Conservation (phyloP, 305 asterid species). For the Plantago lanceolata region DNA sequence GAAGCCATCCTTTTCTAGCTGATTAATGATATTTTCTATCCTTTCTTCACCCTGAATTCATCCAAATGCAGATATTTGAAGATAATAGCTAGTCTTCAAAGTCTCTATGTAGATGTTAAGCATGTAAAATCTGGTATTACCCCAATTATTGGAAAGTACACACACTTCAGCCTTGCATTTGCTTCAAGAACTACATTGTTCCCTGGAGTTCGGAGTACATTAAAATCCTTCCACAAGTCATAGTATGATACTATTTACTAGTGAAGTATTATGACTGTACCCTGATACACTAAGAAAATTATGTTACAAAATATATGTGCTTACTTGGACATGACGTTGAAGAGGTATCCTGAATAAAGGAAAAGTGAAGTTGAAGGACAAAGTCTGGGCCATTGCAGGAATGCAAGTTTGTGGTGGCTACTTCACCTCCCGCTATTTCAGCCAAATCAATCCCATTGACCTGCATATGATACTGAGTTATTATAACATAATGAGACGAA, state of each 20-base stretch:
- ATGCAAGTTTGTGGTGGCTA: slow-evolving; percentile 53
- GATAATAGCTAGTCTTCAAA: slow-evolving; percentile 3
- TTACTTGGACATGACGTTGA: slow-evolving; percentile 36
- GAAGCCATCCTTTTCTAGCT: slow-evolving; percentile 39
- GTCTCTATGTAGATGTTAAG: slow-evolving; percentile 20
- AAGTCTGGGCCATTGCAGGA: slow-evolving; percentile 66
- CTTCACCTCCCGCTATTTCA: slow-evolving; percentile 59
- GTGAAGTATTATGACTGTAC: background rate
- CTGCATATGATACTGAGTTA: slow-evolving; percentile 36
- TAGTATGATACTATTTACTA: slow-evolving; percentile 17
- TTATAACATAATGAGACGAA: slow-evolving; percentile 4
- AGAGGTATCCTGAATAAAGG: slow-evolving; percentile 25
- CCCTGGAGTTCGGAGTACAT: slow-evolving; percentile 33
- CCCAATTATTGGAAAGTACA: slow-evolving; percentile 60
- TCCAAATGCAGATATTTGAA: slow-evolving; percentile 23
- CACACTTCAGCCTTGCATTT: slow-evolving; percentile 72
- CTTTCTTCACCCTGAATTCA: slow-evolving; percentile 62
- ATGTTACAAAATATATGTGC: slow-evolving; percentile 16
- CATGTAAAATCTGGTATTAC: slow-evolving; percentile 28
- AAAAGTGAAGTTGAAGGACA: slow-evolving; percentile 42
- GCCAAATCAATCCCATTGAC: slow-evolving; percentile 59
- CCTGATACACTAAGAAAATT: background rate
- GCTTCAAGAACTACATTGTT: slow-evolving; percentile 39
- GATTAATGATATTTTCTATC: slow-evolving; percentile 42
- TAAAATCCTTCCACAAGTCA: slow-evolving; percentile 21